Conservation (phyloP, 164 flowering plant species). For the Saururus chinensis region DNA sequence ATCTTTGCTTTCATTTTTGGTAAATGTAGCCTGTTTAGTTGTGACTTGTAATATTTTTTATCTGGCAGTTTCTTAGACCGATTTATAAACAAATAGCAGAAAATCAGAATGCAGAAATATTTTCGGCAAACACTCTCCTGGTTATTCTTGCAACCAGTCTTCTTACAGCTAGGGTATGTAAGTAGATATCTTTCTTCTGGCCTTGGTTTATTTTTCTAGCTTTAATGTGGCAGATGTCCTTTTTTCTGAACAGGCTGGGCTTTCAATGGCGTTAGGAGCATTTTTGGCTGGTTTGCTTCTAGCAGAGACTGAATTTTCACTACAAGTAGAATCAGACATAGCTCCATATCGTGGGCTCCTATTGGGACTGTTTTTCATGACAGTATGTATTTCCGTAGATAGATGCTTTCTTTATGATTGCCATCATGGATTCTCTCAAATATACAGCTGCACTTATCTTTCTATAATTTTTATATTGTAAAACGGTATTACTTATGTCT, state of each 20-base stretch:
- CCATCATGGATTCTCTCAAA: neutral
- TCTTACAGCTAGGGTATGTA: constrained; percentile 90
- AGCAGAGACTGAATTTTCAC: constrained; percentile 98
- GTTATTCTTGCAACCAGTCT: constrained; percentile 97
- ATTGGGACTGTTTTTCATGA: constrained; percentile 99
- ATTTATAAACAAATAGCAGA: constrained; percentile 97
- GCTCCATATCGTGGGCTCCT: constrained; percentile 99
- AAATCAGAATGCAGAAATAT: constrained; percentile 97
- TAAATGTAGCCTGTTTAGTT: neutral
- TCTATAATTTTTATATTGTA: neutral
- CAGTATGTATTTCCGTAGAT: constrained; percentile 35
- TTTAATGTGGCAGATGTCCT: neutral
- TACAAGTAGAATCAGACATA: constrained; percentile 99
- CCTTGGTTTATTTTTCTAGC: constrained; percentile 2
- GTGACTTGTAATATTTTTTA: neutral
- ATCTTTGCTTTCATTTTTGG: neutral
- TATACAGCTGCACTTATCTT: neutral
- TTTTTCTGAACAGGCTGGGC: constrained; percentile 72
- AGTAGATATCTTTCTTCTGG: constrained; percentile 5
- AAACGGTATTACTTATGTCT: neutral
- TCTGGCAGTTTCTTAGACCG: constrained; percentile 87
- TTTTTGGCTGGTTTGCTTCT: constrained; percentile 99
- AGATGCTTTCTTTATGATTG: neutral
- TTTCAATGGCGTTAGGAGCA: constrained; percentile 99
- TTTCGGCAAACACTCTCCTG: constrained; percentile 94